These are phyloP conservation scores for Monosporascus sp. DNA, from an alignment of 2,329 filamentous ascomycete genomes.

Conservation along the genomic window DNA sequence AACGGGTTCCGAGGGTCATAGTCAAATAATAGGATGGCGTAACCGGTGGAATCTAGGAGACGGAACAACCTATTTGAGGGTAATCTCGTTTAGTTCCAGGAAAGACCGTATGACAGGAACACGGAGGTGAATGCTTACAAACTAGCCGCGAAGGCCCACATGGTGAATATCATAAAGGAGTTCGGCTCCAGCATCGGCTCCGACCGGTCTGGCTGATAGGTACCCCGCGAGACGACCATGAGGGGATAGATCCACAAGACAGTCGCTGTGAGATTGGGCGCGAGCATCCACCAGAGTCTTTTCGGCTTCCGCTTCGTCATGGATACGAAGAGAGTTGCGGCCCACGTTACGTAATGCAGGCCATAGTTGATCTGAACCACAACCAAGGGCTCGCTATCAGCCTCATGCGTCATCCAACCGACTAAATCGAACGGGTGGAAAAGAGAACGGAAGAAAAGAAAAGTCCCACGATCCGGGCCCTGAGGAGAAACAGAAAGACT, in stretches of 20 bases:
- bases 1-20: not conserved
- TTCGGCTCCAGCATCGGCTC: not conserved
- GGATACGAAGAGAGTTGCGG: not conserved
- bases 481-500: not conserved
- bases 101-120: not conserved
- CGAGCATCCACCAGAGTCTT: not conserved
- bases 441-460: no score
- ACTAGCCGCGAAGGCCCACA: not conserved
- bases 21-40: not conserved
- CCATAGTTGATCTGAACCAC: not conserved
- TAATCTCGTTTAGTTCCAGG: not conserved
- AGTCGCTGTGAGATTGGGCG: conserved; percentile 13
- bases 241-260: not conserved
- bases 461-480: not conserved
- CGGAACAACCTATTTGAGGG: not conserved
- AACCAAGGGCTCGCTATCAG: not conserved
- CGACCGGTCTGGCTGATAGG: not conserved
- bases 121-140: not conserved
- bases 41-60: not conserved
- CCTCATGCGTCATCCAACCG: no score
- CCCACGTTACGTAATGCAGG: not conserved
- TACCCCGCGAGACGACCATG: not conserved
- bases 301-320: not conserved
- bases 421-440: no score
- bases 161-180: not conserved